Base-by-base conservation (phyloP, 169 alveolate species). In the Plasmodium gallinaceum region DNA sequence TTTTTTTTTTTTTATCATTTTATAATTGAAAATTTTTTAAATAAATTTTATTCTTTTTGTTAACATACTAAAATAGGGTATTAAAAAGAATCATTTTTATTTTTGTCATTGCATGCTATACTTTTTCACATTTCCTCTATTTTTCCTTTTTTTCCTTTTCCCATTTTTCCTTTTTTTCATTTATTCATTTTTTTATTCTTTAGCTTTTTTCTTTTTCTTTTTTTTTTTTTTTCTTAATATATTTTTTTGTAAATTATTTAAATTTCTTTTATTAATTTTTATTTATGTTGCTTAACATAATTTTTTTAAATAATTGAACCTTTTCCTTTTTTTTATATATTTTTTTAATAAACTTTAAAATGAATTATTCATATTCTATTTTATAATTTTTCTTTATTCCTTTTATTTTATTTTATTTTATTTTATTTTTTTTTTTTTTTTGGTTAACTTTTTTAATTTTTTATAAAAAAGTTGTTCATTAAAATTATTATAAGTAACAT, bases 391-490 rank as follows among this genome's bases (percentile, higher is more conserved):
- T 22, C 26, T 10, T 52, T n/a, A n/a, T n/a, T n/a, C n/a, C n/a
- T n/a, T n/a, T n/a, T n/a, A n/a, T n/a, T n/a, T n/a, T n/a, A n/a
- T n/a, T n/a, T n/a, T n/a, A n/a, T n/a, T n/a, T n/a, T n/a, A n/a
- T 51, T 51, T 42, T 10, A 24, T 52, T 48, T 42, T 60, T 42
- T 51, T 58, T 51, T 71, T 51, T 71, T 71, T 52, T 71, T 71
- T 71, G 45, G 6, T 71, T 14, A 57, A 14, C 32, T 57, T 57
- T 57, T 57, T 57, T 57, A 48, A 48, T 48, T 10, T 48, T 48
- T 48, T 48, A 14, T 57, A 22, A 57, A 18, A 57, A 57, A 57
- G 20, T 16, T 16, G 32, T 16, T 1, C 66, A 14, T 57, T 7
- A 57, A 18, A 32, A 18, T 16, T 9, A 57, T 57, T 57, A 7